These are phyloP conservation scores for Coccomyxa sp. DNA, from an alignment of 139 green algal species.

Conservation along the genomic window DNA sequence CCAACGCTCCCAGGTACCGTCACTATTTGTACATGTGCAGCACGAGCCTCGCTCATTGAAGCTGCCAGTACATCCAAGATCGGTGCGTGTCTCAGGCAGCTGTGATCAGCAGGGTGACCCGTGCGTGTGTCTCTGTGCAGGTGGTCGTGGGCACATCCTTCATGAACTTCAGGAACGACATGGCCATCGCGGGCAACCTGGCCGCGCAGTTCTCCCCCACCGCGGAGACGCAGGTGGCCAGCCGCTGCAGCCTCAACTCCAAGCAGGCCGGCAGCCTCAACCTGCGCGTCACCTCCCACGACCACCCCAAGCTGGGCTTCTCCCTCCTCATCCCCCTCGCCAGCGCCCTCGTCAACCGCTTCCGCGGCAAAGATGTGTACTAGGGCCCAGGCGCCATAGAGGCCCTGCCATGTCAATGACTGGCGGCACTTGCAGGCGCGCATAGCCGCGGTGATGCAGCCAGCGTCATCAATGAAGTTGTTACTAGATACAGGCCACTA, in stretches of 20 bases:
- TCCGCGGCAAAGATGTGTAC: background rate
- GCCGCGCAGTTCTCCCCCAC: conserved; percentile 33
- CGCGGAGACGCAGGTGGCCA: conserved; percentile 22
- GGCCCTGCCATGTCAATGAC: no score
- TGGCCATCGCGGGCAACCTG: conserved; percentile 59
- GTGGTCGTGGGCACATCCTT: conserved; percentile 43
- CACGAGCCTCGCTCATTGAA: no score
- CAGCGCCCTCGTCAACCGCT: background rate
- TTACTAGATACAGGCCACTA: no score
- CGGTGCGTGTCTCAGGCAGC: background rate
- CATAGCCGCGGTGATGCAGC: no score
- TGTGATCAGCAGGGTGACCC: background rate
- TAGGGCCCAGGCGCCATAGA: no score
- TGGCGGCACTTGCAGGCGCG: no score
- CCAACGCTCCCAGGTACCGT: background rate
- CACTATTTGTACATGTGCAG: no score
- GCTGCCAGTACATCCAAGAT: background rate
- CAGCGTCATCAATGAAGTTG: no score
- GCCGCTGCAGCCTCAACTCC: conserved; percentile 35
- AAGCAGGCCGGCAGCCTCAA: conserved; percentile 40
- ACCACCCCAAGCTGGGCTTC: conserved; percentile 38
- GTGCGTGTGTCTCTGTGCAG: conserved; percentile 4
- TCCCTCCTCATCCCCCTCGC: conserved; percentile 12
- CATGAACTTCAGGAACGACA: conserved; percentile 62
- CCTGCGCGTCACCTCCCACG: conserved; percentile 45